phyloP scores from a whole-genome alignment of 805 yeast species.

The Hanseniaspora taiwanica region DNA sequence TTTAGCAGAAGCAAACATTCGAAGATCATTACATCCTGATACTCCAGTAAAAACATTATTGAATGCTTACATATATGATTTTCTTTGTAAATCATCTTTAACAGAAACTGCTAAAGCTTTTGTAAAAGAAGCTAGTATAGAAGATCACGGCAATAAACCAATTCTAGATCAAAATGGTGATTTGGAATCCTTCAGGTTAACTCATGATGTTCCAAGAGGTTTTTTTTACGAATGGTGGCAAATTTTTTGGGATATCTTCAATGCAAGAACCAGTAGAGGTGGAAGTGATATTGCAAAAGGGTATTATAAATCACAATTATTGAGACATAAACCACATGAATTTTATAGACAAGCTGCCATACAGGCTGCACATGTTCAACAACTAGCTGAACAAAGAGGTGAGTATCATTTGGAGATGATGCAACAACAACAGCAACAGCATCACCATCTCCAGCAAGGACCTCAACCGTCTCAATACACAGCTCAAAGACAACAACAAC shows the following conservation, averaged over 20 bases:
- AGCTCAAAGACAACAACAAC: too few relatives aligned
- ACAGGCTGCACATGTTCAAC: conserved; percentile 34
- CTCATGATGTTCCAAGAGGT: conserved; percentile 69
- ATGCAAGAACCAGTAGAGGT: conserved; percentile 60
- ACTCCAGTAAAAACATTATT: conserved; percentile 34
- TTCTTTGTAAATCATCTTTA: conserved; percentile 59
- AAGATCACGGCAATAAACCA: conserved; percentile 9
- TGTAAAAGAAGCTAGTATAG: conserved; percentile 59
- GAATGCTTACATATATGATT: conserved; percentile 81
- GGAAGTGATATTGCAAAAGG: conserved; percentile 54
- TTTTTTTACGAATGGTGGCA: conserved; percentile 93
- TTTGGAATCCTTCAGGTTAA: conserved; percentile 27
- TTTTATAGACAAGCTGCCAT: conserved; percentile 32
- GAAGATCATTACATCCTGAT: background rate
- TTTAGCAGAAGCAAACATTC: too few relatives aligned
- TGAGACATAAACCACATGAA: conserved; percentile 49
- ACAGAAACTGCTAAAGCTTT: conserved; percentile 63
- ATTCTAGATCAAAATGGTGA: conserved; percentile 1
- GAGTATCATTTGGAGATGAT: conserved; percentile 24
- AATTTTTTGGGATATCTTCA: conserved; percentile 86
- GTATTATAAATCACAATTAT: conserved; percentile 50
- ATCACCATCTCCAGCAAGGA: too few relatives aligned
- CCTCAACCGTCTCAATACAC: too few relatives aligned
- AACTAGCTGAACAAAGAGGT: conserved; percentile 26
- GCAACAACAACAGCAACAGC: too few relatives aligned